These are phyloP conservation scores for Diaporthe capsici DNA, from an alignment of 2,329 filamentous ascomycete species.

Conservation along the genomic window DNA sequence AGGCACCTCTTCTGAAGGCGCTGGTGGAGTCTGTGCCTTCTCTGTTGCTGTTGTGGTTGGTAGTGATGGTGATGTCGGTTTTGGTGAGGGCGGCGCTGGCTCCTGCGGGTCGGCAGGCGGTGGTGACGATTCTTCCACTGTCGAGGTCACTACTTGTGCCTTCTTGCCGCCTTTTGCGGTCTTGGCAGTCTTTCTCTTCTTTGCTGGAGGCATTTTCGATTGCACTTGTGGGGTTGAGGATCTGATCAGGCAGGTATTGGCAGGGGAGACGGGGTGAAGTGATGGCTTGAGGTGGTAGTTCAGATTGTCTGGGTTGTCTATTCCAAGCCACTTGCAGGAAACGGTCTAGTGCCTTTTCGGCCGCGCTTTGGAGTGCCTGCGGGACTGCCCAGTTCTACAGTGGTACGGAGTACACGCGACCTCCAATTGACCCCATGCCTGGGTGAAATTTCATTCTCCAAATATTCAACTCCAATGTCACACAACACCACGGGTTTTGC, in stretches of 20 bases:
- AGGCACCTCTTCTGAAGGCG: conserved; percentile 33
- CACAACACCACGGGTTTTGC: neutral
- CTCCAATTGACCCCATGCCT: neutral
- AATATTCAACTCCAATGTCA: neutral
- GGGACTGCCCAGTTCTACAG: neutral
- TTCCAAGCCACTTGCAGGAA: neutral
- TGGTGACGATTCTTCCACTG: conserved; percentile 37
- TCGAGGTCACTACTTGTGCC: conserved; percentile 35
- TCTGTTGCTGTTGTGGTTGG: conserved; percentile 20
- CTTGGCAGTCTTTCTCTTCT: conserved; percentile 49
- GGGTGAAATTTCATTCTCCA: neutral
- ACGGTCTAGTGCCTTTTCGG: conserved; percentile 1
- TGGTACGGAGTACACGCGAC: neutral
- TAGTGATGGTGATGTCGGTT: neutral
- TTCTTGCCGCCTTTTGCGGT: conserved; percentile 40
- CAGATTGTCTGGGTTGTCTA: neutral
- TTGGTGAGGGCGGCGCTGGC: conserved; percentile 25
- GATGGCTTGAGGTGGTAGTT: neutral
- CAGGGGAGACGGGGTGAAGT: neutral
- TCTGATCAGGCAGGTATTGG: conserved; percentile 17
- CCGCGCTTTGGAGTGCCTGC: neutral
- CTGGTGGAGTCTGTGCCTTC: conserved; percentile 31
- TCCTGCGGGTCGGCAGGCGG: conserved; percentile 31
- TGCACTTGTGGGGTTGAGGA: conserved; percentile 9
- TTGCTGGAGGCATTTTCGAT: conserved; percentile 48